Percentiles rank a stretch among this genome's conserved stretches.
Evolutionary conservation across 2,329 filamentous ascomycete genomes (phyloP).

Genomic region (Alternaria arborescens): DNA sequence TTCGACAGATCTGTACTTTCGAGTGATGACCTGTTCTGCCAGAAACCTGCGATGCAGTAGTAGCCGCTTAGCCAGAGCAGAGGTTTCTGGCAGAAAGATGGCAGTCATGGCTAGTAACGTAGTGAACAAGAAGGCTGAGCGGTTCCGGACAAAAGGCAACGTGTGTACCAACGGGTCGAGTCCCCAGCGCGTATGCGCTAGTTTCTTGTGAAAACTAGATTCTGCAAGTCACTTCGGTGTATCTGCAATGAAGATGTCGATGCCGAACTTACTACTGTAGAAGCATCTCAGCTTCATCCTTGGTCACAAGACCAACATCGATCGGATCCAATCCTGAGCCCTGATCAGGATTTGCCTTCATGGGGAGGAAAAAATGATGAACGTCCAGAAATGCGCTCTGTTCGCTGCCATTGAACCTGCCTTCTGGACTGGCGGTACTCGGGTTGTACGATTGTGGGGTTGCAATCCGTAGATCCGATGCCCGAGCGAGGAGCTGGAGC

Average conservation of each 20-base stretch:
- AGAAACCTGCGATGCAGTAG: slow-evolving; percentile 70
- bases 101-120: slow-evolving; percentile 74
- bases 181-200: slow-evolving; percentile 78
- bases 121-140: slow-evolving; percentile 76
- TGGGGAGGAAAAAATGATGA: slow-evolving; percentile 72
- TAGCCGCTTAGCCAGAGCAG: slow-evolving; percentile 70
- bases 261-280: slow-evolving; percentile 66
- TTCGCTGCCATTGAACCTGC: slow-evolving; percentile 42
- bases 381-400: slow-evolving; percentile 58
- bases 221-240: background rate
- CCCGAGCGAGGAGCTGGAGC: slow-evolving; percentile 74
- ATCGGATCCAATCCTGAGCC: slow-evolving; percentile 73
- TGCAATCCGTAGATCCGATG: slow-evolving; percentile 72
- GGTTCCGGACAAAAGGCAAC: slow-evolving; percentile 69
- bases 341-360: slow-evolving; percentile 69
- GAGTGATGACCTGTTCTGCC: slow-evolving; percentile 68
- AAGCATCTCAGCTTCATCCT: slow-evolving; percentile 69
- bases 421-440: slow-evolving; percentile 40
- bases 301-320: slow-evolving; percentile 72
- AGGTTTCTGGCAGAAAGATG: slow-evolving; percentile 70
- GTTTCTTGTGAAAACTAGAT: slow-evolving; percentile 70
- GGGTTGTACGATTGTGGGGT: slow-evolving; percentile 42
- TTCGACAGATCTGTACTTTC: slow-evolving; percentile 73
- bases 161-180: slow-evolving; percentile 74
- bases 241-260: background rate